Base-by-base conservation (phyloP, 2,329 filamentous ascomycete genomes). In the Aspergillus luchuensis region DNA sequence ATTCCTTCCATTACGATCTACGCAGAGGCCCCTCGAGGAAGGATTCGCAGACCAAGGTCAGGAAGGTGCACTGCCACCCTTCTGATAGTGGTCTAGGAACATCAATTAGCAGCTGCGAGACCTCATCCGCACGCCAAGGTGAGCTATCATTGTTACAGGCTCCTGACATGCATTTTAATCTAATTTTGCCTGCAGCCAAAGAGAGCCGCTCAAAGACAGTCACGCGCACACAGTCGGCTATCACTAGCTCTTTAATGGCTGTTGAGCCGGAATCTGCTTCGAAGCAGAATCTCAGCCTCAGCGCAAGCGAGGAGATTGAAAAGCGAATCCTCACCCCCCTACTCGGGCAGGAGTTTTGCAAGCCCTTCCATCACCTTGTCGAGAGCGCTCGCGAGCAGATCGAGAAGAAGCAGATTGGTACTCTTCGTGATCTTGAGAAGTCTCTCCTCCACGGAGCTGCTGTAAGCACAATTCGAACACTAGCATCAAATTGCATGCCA, bases 341-440 rank as follows among this genome's bases (percentile, higher is more conserved):
- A 53, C 84, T 95, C 59, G 84, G 85, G 65, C 89, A 93, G 72
- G 78, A 87, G 21, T 82, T 84, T 33, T 84, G 96, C 63, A 91
- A 92, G 75, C 87, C 90, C 52, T 97, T 97, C 76, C 89, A 92
- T 74, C 83, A 89, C 52, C 86, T 97, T 69, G 84, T 97, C 65
- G 83, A 89, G 67, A 89, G 91, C 76, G 87, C 92, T 66, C 91
- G 91, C 51, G 84, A 85, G 75, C 89, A 89, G 72, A 95, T 97
- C 74, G 86, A 87, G 72, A 86, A 88, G 73, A 93, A 92, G 77
- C 88, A 95, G 71, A 95, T 98, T 72, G 88, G 91, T 75, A 97
- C 91, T 80, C 86, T 98, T 58, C 88, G 94, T 76, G 94, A 98
- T 78, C 85, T 98, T 53, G 94, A 98, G 79, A 97, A 97, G 85